Evolutionary conservation across 306 rosid species (phyloP).

Genomic region (Prunus salicina): DNA sequence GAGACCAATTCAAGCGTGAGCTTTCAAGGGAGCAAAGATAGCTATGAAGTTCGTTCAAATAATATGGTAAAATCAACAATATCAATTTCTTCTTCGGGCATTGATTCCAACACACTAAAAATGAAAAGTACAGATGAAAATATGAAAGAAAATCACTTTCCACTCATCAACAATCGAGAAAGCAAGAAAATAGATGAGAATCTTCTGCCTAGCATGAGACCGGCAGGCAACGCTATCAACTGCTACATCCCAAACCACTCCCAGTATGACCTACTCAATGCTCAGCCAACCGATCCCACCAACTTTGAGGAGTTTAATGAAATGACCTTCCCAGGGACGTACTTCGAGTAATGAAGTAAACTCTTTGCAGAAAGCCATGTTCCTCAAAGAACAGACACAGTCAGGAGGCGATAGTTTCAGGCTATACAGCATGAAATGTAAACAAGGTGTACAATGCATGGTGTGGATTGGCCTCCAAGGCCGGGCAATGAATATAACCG

Average conservation of each 20-base stretch:
- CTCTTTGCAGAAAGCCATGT: background rate
- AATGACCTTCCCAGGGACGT: constrained; percentile 32
- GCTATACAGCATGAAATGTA: constrained; percentile 3
- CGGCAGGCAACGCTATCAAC: constrained; percentile 20
- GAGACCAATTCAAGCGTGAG: constrained; percentile 30
- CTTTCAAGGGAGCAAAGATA: constrained; percentile 22
- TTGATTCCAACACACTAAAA: constrained; percentile 29
- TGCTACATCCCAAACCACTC: constrained; percentile 31
- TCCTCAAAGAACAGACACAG: background rate
- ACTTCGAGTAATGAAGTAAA: constrained; percentile 13
- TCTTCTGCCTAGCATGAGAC: constrained; percentile 21
- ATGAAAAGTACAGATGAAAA: constrained; percentile 38
- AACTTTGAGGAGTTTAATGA: constrained; percentile 38
- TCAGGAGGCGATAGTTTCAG: background rate
- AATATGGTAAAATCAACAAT: constrained; percentile 32
- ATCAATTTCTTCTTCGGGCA: constrained; percentile 31
- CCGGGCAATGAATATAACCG: background rate
- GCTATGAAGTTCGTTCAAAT: constrained; percentile 28
- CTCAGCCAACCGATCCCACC: constrained; percentile 21
- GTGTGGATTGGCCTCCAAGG: background rate
- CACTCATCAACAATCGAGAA: constrained; percentile 26
- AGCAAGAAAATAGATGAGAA: constrained; percentile 20
- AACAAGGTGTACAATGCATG: constrained; percentile 1
- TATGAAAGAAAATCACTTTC: constrained; percentile 31
- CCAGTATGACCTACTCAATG: constrained; percentile 32